Evolutionary conservation across 2,329 filamentous ascomycete genomes (phyloP), one percentile per base, ranked within the genome.

Genomic region (Raffaelea albimanens): DNA sequence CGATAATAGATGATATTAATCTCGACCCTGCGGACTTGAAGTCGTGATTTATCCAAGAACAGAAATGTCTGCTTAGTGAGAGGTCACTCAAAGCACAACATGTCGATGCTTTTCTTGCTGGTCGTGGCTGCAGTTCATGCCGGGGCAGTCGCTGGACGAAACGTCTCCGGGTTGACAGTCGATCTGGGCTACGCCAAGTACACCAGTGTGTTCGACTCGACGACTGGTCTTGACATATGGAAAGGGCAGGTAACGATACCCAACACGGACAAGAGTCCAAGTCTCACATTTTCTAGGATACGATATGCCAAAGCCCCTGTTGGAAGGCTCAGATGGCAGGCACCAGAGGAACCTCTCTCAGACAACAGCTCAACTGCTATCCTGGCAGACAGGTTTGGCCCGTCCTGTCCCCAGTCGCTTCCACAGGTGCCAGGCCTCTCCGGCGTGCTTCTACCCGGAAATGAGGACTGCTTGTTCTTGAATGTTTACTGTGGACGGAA

Each of bases 401-500:
- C 52, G 0, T 36, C 47, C 44, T 55, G 54, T 43, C 52, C 54
- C 0, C 54, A 55, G 48, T 49, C 54, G 1, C 22, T 44, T 0
- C 40, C 43, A 9, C 36, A 42, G 2, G 22, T 44, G 11, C 39
- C 29, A 1, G 13, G 45, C 8, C 38, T 39, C 14, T 41, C 47
- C 8, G n/a, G 43, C 5, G 14, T 40, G 18, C 31, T 45, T 10
- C 16, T 39, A 3, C 22, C 43, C 1, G 50, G 46, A 3, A 61
- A 62, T 44, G 57, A 58, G 51, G 53, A 73, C 53, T 73, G 70
- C 49, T 61, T 73, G 3, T 72, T 65, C 43, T 59, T 65, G 25
- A 72, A 72, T 49, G 64, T 73, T 8, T 72, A 64, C 57, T 58
- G 63, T 5, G 69, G 69, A 14, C 14, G 63, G 66, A 3, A 67